A percentile compares a stretch with the other conserved stretches of the same genome.
Evolutionary conservation across 495 filamentous ascomycete genomes (phyloP).

Genomic region (Letharia lupina): DNA sequence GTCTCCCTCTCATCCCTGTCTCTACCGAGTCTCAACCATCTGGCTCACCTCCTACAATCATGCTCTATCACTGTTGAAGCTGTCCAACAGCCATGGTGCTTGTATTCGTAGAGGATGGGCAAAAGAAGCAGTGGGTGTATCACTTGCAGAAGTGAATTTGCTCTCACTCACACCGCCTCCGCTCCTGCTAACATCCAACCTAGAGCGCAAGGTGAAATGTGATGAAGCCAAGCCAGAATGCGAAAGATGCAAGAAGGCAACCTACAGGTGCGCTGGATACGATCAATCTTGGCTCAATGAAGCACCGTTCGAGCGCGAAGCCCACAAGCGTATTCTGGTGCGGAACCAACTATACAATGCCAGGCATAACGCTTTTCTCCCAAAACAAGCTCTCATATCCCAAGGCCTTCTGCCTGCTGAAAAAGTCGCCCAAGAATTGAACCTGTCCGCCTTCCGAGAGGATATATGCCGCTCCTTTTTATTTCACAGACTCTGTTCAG

Average conservation of each 20-base stretch:
- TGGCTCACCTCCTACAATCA: neutral
- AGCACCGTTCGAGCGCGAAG: neutral
- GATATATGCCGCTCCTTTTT: constrained; percentile 15
- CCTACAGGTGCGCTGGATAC: constrained; percentile 15
- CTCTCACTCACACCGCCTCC: neutral
- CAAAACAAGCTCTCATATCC: neutral
- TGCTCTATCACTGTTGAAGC: neutral
- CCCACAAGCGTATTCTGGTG: constrained; percentile 1
- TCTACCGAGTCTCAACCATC: neutral
- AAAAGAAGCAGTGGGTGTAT: constrained; percentile 38
- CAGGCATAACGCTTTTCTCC: neutral
- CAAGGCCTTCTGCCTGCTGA: constrained; percentile 7
- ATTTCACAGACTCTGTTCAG: constrained; percentile 6
- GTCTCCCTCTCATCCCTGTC: no score
- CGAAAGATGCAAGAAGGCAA: constrained; percentile 16
- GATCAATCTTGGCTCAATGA: constrained; percentile 16
- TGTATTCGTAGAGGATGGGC: constrained; percentile 1
- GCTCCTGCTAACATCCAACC: neutral
- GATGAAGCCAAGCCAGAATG: constrained; percentile 21
- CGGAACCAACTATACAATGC: neutral
- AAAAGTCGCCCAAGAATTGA: constrained; percentile 2
- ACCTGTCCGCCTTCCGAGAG: constrained; percentile 13
- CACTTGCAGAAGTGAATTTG: constrained; percentile 32
- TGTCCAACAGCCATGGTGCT: constrained; percentile 5
- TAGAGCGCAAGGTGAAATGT: constrained; percentile 39